A percentile compares a stretch with the other conserved stretches of the same genome.
Conservation (phyloP, 768 basidiomycete species). For the Naematelia encephala region DNA sequence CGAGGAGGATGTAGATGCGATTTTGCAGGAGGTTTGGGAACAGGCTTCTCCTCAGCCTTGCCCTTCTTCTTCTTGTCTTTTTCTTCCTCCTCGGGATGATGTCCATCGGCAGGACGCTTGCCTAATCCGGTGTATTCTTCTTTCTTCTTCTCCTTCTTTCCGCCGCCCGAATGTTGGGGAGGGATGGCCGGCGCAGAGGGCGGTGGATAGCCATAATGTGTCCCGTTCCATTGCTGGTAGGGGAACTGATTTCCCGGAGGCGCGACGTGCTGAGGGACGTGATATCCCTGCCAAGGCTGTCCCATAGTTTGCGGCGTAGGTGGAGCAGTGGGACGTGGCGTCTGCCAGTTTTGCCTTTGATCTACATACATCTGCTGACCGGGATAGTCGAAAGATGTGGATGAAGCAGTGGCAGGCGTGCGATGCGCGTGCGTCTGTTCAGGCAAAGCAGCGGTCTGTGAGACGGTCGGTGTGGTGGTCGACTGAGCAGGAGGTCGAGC, state of each 20-base stretch:
- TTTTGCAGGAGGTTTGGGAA: slow-evolving; percentile 55
- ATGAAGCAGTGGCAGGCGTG: slow-evolving; percentile 1
- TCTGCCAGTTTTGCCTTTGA: slow-evolving; percentile 10
- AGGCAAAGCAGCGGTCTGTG: slow-evolving; percentile 2
- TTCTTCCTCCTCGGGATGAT: slow-evolving; percentile 21
- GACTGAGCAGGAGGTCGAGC: slow-evolving; percentile 3
- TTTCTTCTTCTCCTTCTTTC: slow-evolving; percentile 27
- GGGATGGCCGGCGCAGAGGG: slow-evolving; percentile 8
- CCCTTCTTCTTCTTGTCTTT: slow-evolving; percentile 30
- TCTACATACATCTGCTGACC: neutral
- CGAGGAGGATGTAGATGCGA: slow-evolving; percentile 82
- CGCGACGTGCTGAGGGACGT: slow-evolving; percentile 3
- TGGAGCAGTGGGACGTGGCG: slow-evolving; percentile 9
- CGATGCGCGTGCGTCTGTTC: slow-evolving; percentile 1
- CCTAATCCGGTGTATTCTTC: slow-evolving; percentile 19
- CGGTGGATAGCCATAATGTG: neutral
- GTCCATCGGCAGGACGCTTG: slow-evolving; percentile 36
- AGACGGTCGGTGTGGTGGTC: slow-evolving; percentile 2
- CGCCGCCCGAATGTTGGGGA: slow-evolving; percentile 7
- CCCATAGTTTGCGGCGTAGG: neutral
- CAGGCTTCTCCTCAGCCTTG: slow-evolving; percentile 30
- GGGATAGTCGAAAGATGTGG: slow-evolving; percentile 1
- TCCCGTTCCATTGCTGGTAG: neutral
- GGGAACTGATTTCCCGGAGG: neutral
- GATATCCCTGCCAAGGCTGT: slow-evolving; percentile 10